Base-by-base conservation (phyloP, 768 basidiomycete species). In the Tricholoma matsutake region DNA sequence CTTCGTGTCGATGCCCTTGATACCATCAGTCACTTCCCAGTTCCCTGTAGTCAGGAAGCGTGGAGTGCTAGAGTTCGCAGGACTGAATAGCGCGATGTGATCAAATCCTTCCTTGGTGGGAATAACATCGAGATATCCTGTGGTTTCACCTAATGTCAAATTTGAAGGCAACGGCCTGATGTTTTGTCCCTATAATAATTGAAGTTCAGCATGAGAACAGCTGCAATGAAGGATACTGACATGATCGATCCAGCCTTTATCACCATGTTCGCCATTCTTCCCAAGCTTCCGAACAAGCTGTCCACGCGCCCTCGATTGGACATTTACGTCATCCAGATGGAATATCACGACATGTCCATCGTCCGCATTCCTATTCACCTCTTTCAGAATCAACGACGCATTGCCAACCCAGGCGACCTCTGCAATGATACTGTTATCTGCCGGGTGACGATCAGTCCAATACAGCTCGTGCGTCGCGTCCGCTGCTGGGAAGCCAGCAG, bases 161-260 rank as follows among this genome's bases (percentile, higher is more conserved):
- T 62, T 68, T 13, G 70, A 59, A 18, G 87, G 82, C 18, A 92
- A 75, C 1, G 85, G 82, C 62, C 81, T 76, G 37, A 94, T 86
- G 25, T 75, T 80, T 78, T 90, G 90, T 16, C 72, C 78, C 89
- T 92, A 56, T 35, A 64, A 55, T 32, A n/a, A 55, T 49, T 18
- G 39, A 56, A 55, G 49, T 37, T 59, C 31, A 49, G 25, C 25
- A n/a, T n/a, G 6, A 53, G 51, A n/a, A 31, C 3, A 18, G 3
- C 13, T 11, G 0, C n/a, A 8, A 53, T 10, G 28, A 53, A 32
- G 3, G n/a, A 32, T 53, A 53, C 51, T 53, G 10, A 93, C 94
- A 62, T 84, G 77, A 55, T 98, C 92, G 63, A 98, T 94, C 97
- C 97, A 99, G 1, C 97, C 97, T 37, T 86, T 86, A 68, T 97